These are phyloP conservation scores for Aspergillus fructus DNA, from an alignment of 2,329 filamentous ascomycete species.

Conservation along the genomic window DNA sequence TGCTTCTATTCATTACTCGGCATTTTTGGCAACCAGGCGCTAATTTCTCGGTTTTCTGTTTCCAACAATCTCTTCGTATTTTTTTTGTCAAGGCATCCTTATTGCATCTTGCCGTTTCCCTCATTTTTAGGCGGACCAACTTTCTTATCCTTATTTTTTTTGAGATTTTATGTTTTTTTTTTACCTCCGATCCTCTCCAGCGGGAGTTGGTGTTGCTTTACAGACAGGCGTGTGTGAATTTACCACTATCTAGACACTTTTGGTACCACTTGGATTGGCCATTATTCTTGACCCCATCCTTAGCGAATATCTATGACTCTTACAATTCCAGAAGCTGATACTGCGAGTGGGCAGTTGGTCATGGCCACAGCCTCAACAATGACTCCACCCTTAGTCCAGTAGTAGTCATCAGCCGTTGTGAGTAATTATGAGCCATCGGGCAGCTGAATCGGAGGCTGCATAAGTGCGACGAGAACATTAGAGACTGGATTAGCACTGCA, in stretches of 20 bases:
- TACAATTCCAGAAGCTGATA: neutral
- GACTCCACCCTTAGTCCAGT: neutral
- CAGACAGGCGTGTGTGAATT: constrained; percentile 17
- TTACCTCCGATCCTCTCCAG: constrained; percentile 27
- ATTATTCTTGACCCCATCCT: constrained; percentile 8
- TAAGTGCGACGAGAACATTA: too few species aligned
- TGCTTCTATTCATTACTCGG: constrained; percentile 19
- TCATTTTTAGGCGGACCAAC: neutral
- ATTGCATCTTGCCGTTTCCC: constrained; percentile 4
- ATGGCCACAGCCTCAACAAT: constrained; percentile 2
- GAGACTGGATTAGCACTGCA: too few species aligned
- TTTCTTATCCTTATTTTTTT: constrained; percentile 16
- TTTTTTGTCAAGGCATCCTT: neutral
- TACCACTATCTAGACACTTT: constrained; percentile 17
- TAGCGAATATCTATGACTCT: constrained; percentile 10
- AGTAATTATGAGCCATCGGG: constrained; percentile 11
- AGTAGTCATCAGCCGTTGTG: neutral
- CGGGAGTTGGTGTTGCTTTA: constrained; percentile 34
- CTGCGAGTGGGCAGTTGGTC: neutral
- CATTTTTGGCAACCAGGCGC: constrained; percentile 35
- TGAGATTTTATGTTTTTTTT: constrained; percentile 16
- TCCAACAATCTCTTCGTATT: neutral
- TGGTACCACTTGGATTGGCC: constrained; percentile 13
- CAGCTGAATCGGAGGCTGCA: neutral
- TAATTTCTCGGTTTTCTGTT: constrained; percentile 17